A percentile compares a stretch with the other conserved stretches of the same genome.
Conservation (phyloP, 1,139 yeast genomes). For the Spathaspora sp. region DNA sequence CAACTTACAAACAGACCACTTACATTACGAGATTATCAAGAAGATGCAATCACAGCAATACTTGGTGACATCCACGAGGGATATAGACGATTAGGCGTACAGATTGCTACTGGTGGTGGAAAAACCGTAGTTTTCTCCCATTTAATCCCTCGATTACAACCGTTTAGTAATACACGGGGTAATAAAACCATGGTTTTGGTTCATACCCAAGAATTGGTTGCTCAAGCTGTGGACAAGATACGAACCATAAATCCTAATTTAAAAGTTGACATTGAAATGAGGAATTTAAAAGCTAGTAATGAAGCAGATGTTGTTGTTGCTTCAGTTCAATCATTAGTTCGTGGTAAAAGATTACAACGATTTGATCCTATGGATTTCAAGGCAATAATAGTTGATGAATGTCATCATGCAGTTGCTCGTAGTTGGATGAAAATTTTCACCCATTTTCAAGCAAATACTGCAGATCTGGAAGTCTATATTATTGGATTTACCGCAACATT, state of each 20-base stretch:
- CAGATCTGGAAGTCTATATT: slow-evolving; percentile 50
- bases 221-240: slow-evolving; percentile 64
- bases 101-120: slow-evolving; percentile 94
- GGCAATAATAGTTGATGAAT: slow-evolving; percentile 83
- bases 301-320: slow-evolving; percentile 71
- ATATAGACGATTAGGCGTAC: slow-evolving; percentile 67
- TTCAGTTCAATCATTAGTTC: slow-evolving; percentile 66
- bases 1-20: not conserved
- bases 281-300: slow-evolving; percentile 36
- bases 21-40: slow-evolving; percentile 60
- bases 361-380: slow-evolving; percentile 63
- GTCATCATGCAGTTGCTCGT: slow-evolving; percentile 85
- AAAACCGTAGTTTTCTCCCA: slow-evolving; percentile 84
- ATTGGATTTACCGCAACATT: slow-evolving; percentile 89
- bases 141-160: slow-evolving; percentile 51
- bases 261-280: slow-evolving; percentile 75
- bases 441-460: slow-evolving; percentile 53
- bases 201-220: slow-evolving; percentile 76
- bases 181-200: slow-evolving; percentile 66
- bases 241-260: slow-evolving; percentile 47
- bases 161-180: slow-evolving; percentile 32
- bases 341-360: slow-evolving; percentile 47
- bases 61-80: slow-evolving; percentile 49
- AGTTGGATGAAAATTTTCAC: slow-evolving; percentile 61
- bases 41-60: slow-evolving; percentile 63